These are phyloP conservation scores for Breynia disticha DNA, from an alignment of 441 rosid species.

Conservation along the genomic window DNA sequence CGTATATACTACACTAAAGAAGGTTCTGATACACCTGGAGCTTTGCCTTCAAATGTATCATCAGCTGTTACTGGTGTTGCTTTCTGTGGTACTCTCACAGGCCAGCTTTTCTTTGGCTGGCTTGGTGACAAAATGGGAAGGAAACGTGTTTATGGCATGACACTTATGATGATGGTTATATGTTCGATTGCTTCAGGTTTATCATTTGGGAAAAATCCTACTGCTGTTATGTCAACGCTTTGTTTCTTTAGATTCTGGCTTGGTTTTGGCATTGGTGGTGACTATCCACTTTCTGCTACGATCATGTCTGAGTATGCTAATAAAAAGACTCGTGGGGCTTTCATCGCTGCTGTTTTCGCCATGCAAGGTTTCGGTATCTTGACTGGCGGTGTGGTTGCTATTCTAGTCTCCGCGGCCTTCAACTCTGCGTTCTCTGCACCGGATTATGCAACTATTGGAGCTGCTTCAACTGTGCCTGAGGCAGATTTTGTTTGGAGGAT, in stretches of 20 bases:
- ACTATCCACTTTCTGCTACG: constrained; percentile 72
- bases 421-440: constrained; percentile 32
- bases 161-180: constrained; percentile 60
- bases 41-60: constrained; percentile 51
- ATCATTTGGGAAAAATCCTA: constrained; percentile 36
- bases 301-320: constrained; percentile 76
- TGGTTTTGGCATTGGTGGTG: constrained; percentile 76
- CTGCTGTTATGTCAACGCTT: constrained; percentile 50
- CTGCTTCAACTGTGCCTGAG: constrained; percentile 45
- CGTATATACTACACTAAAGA: constrained; percentile 58
- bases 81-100: constrained; percentile 56
- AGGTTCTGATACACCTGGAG: constrained; percentile 47
- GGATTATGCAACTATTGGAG: constrained; percentile 31
- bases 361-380: constrained; percentile 81
- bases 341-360: constrained; percentile 70
- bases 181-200: constrained; percentile 57
- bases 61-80: constrained; percentile 78
- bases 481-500: constrained; percentile 65
- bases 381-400: constrained; percentile 51
- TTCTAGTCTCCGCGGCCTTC: constrained; percentile 31
- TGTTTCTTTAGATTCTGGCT: constrained; percentile 86
- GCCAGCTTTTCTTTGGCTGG: constrained; percentile 85
- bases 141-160: constrained; percentile 66
- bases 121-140: constrained; percentile 71
- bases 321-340: constrained; percentile 72